Evolutionary conservation across 129 eudicot genomes (phyloP), one percentile per base, ranked within the genome.

Genomic region (Silybum marianum): DNA sequence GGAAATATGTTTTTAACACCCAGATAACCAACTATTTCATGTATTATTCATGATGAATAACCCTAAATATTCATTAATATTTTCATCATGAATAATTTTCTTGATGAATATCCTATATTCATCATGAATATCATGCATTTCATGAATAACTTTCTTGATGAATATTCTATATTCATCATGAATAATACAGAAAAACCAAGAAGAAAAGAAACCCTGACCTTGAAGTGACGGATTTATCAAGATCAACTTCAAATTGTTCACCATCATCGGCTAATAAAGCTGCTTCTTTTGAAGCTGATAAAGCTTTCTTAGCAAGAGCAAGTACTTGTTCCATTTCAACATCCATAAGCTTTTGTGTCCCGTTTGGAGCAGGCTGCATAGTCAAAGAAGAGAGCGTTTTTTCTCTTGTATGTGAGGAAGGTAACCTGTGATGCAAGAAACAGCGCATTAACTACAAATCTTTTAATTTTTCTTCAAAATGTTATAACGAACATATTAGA

Each of bases 231-330:
- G 90, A 75, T 48, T 71, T 86, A 74, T 89, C 89, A 65, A 81
- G 58, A 85, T 82, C 79, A 54, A 84, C 85, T 28, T 38, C 91
- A 74, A 73, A 77, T 26, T 80, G 81, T 80, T 88, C 83, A 38
- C 81, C 84, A 68, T 88, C 78, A 78, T 89, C 92, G 7, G 79
- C 88, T 76, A 92, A 84, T 14, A 78, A 87, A 71, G 85, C 87
- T 32, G 97, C 98, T 77, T 85, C 85, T 83, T 77, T 87, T 65
- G 95, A 88, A 73, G 99, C 97, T 72, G 90, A 91, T 72, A 95
- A 85, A 87, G 98, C 95, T 87, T 91, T 88, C 67, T 85, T 81
- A 63, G 99, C 97, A 77, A 92, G 96, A 63, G 86, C 80, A 81
- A 89, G 78, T n/a, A 83, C 95, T 82, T 77, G 85, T 14, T 75